phyloP scores from a whole-genome alignment of 2,329 filamentous ascomycete genomes.

The Neofusicoccum sp. region DNA sequence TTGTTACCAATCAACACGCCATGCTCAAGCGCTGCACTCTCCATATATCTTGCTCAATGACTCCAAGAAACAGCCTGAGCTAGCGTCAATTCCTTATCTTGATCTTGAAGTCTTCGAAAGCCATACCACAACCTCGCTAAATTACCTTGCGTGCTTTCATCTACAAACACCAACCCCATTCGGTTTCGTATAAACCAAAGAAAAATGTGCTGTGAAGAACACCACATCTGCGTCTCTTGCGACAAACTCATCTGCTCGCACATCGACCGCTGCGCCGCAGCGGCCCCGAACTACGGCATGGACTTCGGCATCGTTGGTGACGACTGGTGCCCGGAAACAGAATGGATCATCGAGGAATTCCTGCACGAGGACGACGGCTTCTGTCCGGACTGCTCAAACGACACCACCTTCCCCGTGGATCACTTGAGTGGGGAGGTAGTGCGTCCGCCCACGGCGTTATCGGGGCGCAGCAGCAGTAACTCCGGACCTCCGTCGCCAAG shows the following conservation, averaged over 20 bases:
- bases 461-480: too few relatives aligned
- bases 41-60: not conserved
- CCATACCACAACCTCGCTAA: too few relatives aligned
- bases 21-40: not conserved
- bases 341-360: constrained; percentile 18
- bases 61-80: not conserved
- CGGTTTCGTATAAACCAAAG: too few relatives aligned
- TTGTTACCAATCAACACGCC: not conserved
- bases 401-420: not conserved
- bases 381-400: not conserved
- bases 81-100: too few relatives aligned
- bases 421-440: not conserved
- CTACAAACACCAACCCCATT: too few relatives aligned
- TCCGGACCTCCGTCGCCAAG: too few relatives aligned
- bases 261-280: constrained; percentile 6
- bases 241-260: not conserved
- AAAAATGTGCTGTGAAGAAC: constrained; percentile 11
- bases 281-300: constrained; percentile 5
- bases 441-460: not conserved
- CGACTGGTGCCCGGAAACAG: constrained; percentile 6
- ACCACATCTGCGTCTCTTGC: constrained; percentile 7
- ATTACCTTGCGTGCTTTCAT: too few relatives aligned
- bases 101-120: too few relatives aligned
- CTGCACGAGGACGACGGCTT: constrained; percentile 4
- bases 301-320: not conserved